These are phyloP conservation scores for Viola odorata DNA, from an alignment of 345 rosid genomes.

Conservation along the genomic window DNA sequence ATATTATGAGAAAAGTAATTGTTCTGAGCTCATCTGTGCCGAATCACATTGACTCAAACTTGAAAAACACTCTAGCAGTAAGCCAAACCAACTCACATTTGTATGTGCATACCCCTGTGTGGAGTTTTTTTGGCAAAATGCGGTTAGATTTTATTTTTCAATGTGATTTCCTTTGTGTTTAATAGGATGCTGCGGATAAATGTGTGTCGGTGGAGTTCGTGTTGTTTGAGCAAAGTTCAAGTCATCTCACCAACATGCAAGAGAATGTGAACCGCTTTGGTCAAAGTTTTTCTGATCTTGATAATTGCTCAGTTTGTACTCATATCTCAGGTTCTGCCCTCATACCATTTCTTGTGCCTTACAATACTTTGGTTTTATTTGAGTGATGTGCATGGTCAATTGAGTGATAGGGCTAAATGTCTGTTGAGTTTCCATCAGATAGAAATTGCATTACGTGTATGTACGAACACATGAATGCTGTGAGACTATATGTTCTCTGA, in stretches of 20 bases:
- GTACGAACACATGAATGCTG: too few relatives aligned
- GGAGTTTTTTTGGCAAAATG: neutral
- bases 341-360: neutral
- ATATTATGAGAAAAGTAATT: conserved; percentile 56
- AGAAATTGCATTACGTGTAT: neutral
- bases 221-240: conserved; percentile 48
- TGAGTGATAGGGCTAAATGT: neutral
- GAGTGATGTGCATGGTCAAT: neutral
- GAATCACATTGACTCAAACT: conserved; percentile 31
- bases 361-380: neutral
- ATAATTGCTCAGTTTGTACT: conserved; percentile 64
- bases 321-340: conserved; percentile 53
- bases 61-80: conserved; percentile 55
- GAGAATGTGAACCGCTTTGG: conserved; percentile 44
- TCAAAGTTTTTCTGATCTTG: conserved; percentile 68
- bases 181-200: conserved; percentile 76
- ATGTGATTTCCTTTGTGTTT: neutral
- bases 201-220: conserved; percentile 73
- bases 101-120: neutral
- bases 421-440: neutral
- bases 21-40: conserved; percentile 61
- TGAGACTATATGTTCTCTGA: too few relatives aligned
- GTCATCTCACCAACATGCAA: conserved; percentile 43
- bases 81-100: conserved; percentile 11
- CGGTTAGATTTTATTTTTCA: neutral